Evolutionary conservation across 768 basidiomycete genomes (phyloP), one percentile per base, ranked within the genome.

Genomic region (Rhodotorula graminis): DNA sequence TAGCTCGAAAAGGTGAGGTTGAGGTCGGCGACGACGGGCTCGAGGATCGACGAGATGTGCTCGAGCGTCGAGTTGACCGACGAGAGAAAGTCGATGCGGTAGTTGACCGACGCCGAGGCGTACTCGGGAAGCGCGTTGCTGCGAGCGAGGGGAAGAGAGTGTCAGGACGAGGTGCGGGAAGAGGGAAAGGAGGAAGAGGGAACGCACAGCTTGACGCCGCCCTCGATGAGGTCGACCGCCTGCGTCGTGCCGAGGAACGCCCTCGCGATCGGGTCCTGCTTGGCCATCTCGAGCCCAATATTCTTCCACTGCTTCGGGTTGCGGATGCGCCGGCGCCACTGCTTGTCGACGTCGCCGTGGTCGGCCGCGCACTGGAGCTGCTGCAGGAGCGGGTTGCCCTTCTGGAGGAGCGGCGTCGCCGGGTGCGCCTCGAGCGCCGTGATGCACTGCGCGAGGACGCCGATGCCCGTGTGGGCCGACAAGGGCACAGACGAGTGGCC

Each of bases 401-500:
- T 72, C 23, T 69, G 72, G 25, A 85, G 76, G 58, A 74, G 67
- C 11, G 83, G 80, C 57, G 77, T 56, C 61, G 77, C 81, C 2
- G 91, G 89, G 79, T 91, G 83, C 16, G 82, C 79, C 80, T 95
- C 92, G 57, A 89, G 84, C 46, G 86, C 82, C 12, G 88, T 86
- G 40, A 95, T 84, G 19, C 91, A 80, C 2, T 86, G 82, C 8
- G 92, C 84, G 55, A 94, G 86, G 64, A 92, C 88, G 18, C 93
- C 92, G 68, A 95, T 92, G 42, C 75, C 80, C 5, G 92, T 95
- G 75, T 96, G 92, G 5, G 81, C 77, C 6, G 62, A 63, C 25
- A 90, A 91, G 25, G 93, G 93, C 23, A 92, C 82, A 76, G 89
- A 90, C 0, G 92, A 93, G 80, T 94, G 93, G 0, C 93, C 93